phyloP scores from a whole-genome alignment of 257 asterid species.

The Thymus mandschuricus region DNA sequence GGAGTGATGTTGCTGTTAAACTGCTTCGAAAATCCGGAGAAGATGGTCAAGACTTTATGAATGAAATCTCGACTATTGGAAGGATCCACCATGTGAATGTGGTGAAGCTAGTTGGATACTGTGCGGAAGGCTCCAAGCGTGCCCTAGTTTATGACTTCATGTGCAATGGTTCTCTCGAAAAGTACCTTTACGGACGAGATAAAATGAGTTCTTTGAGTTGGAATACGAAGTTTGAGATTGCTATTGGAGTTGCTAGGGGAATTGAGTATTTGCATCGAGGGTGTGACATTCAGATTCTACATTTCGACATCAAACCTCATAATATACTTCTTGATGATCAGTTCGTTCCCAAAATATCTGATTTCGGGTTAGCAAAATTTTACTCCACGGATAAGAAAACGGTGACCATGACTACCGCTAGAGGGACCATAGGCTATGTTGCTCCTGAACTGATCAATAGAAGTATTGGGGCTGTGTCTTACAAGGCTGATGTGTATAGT shows the following conservation, averaged over 20 bases:
- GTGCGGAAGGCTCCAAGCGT: slow-evolving; percentile 12
- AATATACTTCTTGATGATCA: slow-evolving; percentile 14
- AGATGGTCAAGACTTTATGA: slow-evolving; percentile 41
- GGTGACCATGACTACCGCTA: slow-evolving; percentile 30
- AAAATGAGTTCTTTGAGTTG: neutral
- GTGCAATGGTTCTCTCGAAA: slow-evolving; percentile 15
- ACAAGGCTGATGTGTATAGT: slow-evolving; percentile 15
- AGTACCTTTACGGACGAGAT: neutral
- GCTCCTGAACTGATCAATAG: slow-evolving; percentile 37
- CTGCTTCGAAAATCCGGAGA: slow-evolving; percentile 11
- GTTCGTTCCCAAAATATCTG: slow-evolving; percentile 32
- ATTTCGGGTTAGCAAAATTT: slow-evolving; percentile 33
- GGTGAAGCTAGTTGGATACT: slow-evolving; percentile 14
- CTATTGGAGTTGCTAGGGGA: slow-evolving; percentile 37
- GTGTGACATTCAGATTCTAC: slow-evolving; percentile 9
- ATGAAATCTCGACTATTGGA: slow-evolving; percentile 39
- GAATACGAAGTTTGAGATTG: slow-evolving; percentile 15
- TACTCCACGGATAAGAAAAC: slow-evolving; percentile 14
- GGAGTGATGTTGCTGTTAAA: slow-evolving; percentile 40
- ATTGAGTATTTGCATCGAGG: slow-evolving; percentile 32
- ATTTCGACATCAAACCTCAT: slow-evolving; percentile 38
- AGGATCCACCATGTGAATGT: slow-evolving; percentile 30
- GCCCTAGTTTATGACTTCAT: slow-evolving; percentile 11
- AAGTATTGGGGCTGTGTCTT: neutral
- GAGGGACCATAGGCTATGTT: slow-evolving; percentile 41